These are phyloP conservation scores for Aurantiochytrium sp. DNA, from an alignment of 108 stramenopile genomes.

Conservation along the genomic window DNA sequence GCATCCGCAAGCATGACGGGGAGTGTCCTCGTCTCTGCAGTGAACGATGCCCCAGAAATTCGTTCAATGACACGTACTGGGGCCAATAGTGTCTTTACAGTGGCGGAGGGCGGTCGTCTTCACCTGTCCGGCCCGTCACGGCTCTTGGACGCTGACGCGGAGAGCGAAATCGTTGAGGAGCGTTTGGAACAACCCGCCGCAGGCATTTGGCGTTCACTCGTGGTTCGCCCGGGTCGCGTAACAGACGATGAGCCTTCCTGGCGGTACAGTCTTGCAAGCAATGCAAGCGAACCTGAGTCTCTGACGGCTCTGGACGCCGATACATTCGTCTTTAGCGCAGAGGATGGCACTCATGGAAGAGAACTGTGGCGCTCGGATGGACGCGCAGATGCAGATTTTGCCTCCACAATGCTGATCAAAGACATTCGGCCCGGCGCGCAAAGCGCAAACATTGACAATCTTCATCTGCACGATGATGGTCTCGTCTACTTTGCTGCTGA, in stretches of 20 bases:
- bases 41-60: not conserved
- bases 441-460: not conserved
- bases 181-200: not conserved
- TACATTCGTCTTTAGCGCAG: not conserved
- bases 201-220: not conserved
- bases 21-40: not conserved
- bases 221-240: not conserved
- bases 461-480: not conserved
- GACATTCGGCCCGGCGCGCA: not conserved
- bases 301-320: not conserved
- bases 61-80: not conserved
- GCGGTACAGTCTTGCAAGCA: not conserved
- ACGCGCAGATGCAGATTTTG: not conserved
- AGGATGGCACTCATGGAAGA: not conserved
- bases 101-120: not conserved
- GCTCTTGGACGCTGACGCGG: not conserved
- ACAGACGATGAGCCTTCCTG: not conserved
- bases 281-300: not conserved
- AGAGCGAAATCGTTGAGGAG: not conserved
- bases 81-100: not conserved
- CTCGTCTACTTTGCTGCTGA: not conserved
- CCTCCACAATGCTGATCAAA: not conserved
- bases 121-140: not conserved
- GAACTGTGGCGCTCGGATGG: not conserved
- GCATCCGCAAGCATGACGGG: not conserved